Conservation (phyloP, 2,329 filamentous ascomycete genomes). For the Aspergillus persii region DNA sequence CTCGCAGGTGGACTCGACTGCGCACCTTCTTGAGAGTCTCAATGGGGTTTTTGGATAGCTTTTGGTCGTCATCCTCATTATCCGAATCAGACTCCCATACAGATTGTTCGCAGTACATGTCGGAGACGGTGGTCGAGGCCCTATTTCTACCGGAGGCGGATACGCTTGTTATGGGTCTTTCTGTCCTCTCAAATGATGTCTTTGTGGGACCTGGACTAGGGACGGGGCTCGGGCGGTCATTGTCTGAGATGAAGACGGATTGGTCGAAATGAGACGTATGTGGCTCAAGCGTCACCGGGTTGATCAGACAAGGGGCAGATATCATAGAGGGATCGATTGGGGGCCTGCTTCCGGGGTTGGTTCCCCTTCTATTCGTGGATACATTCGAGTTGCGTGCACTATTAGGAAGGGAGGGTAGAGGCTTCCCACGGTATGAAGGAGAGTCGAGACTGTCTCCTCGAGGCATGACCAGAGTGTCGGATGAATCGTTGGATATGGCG, state of each 20-base stretch:
- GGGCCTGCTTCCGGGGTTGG: constrained; percentile 22
- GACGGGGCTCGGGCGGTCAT: constrained; percentile 36
- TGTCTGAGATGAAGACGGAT: constrained; percentile 40
- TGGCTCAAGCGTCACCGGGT: constrained; percentile 40
- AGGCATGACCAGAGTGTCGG: constrained; percentile 33
- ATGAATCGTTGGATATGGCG: constrained; percentile 23
- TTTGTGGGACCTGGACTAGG: constrained; percentile 28
- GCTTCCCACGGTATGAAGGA: constrained; percentile 31
- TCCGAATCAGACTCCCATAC: constrained; percentile 44
- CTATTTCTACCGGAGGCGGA: constrained; percentile 27
- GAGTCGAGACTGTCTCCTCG: constrained; percentile 21
- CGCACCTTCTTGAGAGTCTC: constrained; percentile 42
- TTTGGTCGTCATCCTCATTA: constrained; percentile 32
- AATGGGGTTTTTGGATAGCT: constrained; percentile 36
- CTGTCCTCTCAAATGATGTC: constrained; percentile 31
- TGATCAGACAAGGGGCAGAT: constrained; percentile 37
- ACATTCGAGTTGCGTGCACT: constrained; percentile 22
- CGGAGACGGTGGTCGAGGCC: constrained; percentile 34
- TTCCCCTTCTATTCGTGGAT: constrained; percentile 23
- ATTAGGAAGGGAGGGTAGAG: constrained; percentile 31
- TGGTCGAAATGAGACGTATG: constrained; percentile 40
- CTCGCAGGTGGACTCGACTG: constrained; percentile 38
- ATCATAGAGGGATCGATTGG: constrained; percentile 40
- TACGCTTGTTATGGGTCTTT: constrained; percentile 29
- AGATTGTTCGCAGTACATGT: constrained; percentile 35